These are phyloP conservation scores for Kingdonia uniflora DNA, from an alignment of 164 flowering plant genomes.

Conservation along the genomic window DNA sequence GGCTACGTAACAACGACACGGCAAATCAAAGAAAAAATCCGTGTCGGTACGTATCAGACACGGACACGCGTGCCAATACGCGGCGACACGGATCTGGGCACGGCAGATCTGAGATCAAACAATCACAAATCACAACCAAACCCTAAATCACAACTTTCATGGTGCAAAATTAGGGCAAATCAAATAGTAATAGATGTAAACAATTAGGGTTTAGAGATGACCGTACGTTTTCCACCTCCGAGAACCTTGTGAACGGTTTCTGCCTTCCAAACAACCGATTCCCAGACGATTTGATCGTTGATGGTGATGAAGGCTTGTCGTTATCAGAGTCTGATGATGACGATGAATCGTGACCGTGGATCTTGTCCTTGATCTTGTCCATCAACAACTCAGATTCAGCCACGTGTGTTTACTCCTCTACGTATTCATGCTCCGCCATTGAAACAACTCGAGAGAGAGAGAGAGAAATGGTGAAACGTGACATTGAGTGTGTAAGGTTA, in stretches of 20 bases:
- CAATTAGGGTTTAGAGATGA: background rate
- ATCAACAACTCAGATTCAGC: slow-evolving; percentile 28
- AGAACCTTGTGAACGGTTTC: slow-evolving; percentile 66
- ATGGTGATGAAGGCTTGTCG: slow-evolving; percentile 23
- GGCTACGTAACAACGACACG: no score
- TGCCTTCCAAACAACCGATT: slow-evolving; percentile 64
- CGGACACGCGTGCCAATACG: no score
- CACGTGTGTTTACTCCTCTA: background rate
- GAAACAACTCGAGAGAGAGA: no score
- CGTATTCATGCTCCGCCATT: background rate
- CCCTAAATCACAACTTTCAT: no score
- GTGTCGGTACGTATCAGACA: no score
- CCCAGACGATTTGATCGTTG: slow-evolving; percentile 30
- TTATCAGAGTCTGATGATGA: slow-evolving; percentile 24
- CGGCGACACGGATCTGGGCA: no score
- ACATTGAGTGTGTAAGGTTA: no score
- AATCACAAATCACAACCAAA: no score
- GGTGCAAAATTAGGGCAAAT: no score
- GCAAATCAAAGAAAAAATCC: no score
- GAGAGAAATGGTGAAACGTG: no score
- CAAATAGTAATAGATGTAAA: no score
- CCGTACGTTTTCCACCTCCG: slow-evolving; percentile 81
- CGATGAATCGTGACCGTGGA: slow-evolving; percentile 37
- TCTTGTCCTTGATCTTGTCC: slow-evolving; percentile 61
- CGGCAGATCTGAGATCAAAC: background rate